Evolutionary conservation across 2,329 filamentous ascomycete genomes (phyloP).

Genomic region (Botrytis aclada): DNA sequence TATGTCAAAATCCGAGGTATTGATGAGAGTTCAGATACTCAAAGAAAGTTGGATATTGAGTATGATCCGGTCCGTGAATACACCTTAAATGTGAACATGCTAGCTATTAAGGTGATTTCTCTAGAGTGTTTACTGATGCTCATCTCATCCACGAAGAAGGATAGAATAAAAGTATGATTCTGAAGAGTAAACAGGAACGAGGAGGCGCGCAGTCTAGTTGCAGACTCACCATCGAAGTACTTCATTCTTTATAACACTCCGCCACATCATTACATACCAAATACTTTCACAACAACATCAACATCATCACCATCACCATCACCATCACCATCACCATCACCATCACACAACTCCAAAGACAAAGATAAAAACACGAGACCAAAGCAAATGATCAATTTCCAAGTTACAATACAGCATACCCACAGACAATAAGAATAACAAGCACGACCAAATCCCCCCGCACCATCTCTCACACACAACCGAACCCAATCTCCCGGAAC

Average conservation of each 20-base stretch:
- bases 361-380: background rate
- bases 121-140: background rate
- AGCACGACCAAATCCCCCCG: background rate
- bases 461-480: background rate
- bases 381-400: background rate
- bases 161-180: fast-evolving
- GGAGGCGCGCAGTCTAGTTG: background rate
- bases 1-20: too few species aligned
- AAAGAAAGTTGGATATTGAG: background rate
- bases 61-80: fast-evolving
- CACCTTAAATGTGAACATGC: background rate
- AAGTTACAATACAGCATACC: background rate
- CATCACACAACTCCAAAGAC: background rate
- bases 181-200: background rate
- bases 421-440: background rate
- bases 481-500: background rate
- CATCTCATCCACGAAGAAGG: background rate
- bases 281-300: background rate
- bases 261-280: background rate
- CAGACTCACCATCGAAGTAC: background rate
- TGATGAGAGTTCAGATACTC: background rate
- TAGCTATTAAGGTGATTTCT: background rate
- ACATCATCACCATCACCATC: too few species aligned
- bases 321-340: background rate
- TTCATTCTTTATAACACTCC: background rate